A percentile compares a stretch with the other conserved stretches of the same genome.
These are phyloP conservation scores for Clohesyomyces aquaticus DNA, from an alignment of 495 filamentous ascomycete genomes.

Conservation along the genomic window DNA sequence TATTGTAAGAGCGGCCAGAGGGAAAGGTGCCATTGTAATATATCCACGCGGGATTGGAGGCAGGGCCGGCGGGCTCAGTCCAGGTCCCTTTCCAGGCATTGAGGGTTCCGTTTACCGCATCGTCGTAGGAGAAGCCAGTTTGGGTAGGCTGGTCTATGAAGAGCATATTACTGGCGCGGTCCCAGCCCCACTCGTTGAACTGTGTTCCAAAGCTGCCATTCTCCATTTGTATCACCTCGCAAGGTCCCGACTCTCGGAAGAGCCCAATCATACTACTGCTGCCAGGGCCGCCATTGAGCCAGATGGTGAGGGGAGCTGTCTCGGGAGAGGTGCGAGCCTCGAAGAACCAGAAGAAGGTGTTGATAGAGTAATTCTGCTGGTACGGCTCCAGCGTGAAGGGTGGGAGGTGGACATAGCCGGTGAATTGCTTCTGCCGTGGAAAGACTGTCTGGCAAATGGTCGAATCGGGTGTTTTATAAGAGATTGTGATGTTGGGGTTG, in stretches of 20 bases:
- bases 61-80: constrained; percentile 26
- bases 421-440: constrained; percentile 40
- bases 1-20: constrained; percentile 55
- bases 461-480: constrained; percentile 60
- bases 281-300: constrained; percentile 57
- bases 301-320: constrained; percentile 65
- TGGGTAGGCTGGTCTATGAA: constrained; percentile 51
- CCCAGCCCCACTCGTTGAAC: constrained; percentile 47
- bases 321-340: constrained; percentile 61
- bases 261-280: constrained; percentile 35
- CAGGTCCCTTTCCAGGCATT: constrained; percentile 47
- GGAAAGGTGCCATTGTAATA: constrained; percentile 69
- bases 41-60: constrained; percentile 47
- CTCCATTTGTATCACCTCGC: constrained; percentile 46
- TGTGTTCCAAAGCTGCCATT: constrained; percentile 48
- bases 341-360: constrained; percentile 80
- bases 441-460: constrained; percentile 49
- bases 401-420: constrained; percentile 55
- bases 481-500: constrained; percentile 61
- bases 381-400: constrained; percentile 50
- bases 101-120: constrained; percentile 46
- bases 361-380: constrained; percentile 65
- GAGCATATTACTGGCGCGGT: constrained; percentile 49
- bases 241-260: constrained; percentile 42
- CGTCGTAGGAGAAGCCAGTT: constrained; percentile 52